These are phyloP conservation scores for Cornus florida DNA, from an alignment of 148 eudicot species.

Conservation along the genomic window DNA sequence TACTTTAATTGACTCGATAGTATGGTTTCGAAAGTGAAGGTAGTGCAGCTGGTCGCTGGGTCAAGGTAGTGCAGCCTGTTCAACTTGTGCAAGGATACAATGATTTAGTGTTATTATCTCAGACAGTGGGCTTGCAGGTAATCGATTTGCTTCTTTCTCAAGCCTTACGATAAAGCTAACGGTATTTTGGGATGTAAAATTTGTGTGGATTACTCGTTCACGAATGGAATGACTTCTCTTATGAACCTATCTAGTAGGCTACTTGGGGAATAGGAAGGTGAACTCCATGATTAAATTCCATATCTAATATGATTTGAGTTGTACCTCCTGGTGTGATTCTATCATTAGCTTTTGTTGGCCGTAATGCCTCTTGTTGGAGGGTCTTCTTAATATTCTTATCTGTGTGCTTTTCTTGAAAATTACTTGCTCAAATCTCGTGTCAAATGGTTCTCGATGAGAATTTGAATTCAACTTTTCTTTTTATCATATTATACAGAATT, in stretches of 20 bases:
- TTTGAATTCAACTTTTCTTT: background rate
- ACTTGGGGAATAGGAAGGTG: background rate
- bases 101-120: conserved; percentile 68
- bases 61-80: conserved; percentile 65
- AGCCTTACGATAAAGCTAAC: background rate
- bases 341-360: background rate
- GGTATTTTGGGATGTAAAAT: background rate
- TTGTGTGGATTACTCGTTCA: background rate
- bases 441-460: background rate
- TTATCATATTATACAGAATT: conserved; percentile 59
- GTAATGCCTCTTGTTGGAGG: background rate
- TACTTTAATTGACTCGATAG: background rate
- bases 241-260: too few relatives aligned
- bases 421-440: background rate
- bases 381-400: background rate
- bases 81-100: conserved; percentile 77
- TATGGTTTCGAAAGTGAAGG: conserved; percentile 50
- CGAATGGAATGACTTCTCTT: background rate
- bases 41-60: conserved; percentile 77
- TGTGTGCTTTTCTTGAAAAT: background rate
- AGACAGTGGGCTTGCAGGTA: conserved; percentile 95
- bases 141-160: background rate
- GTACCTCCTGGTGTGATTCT: background rate
- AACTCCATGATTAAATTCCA: background rate
- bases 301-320: background rate